Percentiles rank a stretch among this genome's conserved stretches.
These are phyloP conservation scores for Rhizoclosmatium sp. DNA, from an alignment of 192 early-diverging fungal genomes.

Conservation along the genomic window DNA sequence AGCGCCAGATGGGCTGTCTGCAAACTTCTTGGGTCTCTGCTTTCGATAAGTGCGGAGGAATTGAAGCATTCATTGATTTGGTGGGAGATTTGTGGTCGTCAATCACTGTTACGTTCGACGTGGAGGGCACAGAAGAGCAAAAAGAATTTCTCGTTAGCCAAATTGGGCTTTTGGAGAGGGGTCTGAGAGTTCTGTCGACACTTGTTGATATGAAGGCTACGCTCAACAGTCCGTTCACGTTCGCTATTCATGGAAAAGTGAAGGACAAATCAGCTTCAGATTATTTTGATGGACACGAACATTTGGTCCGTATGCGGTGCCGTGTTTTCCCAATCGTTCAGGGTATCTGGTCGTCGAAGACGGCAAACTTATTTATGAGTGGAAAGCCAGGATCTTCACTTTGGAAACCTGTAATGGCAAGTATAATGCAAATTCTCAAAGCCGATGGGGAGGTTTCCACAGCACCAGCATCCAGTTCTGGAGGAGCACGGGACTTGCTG, in stretches of 20 bases:
- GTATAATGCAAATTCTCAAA: constrained; percentile 73
- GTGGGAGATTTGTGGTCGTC: constrained; percentile 58
- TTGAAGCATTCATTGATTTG: constrained; percentile 57
- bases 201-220: constrained; percentile 76
- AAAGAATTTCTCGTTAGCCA: constrained; percentile 52
- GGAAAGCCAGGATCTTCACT: constrained; percentile 60
- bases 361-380: constrained; percentile 49
- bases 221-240: constrained; percentile 76
- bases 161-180: constrained; percentile 60
- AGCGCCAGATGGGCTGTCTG: constrained; percentile 63
- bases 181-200: constrained; percentile 71
- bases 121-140: constrained; percentile 30
- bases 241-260: constrained; percentile 55
- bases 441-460: constrained; percentile 72
- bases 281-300: constrained; percentile 78
- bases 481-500: not conserved
- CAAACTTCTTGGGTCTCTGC: constrained; percentile 69
- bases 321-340: constrained; percentile 66
- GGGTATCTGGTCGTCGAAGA: constrained; percentile 69
- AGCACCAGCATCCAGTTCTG: not conserved
- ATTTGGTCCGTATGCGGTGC: constrained; percentile 70
- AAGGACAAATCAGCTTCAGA: constrained; percentile 54
- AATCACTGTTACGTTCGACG: not conserved
- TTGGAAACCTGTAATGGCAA: constrained; percentile 62
- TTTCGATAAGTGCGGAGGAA: constrained; percentile 66